Conservation (phyloP, 805 yeast species). For the Myxozyma vanderwaltii region DNA sequence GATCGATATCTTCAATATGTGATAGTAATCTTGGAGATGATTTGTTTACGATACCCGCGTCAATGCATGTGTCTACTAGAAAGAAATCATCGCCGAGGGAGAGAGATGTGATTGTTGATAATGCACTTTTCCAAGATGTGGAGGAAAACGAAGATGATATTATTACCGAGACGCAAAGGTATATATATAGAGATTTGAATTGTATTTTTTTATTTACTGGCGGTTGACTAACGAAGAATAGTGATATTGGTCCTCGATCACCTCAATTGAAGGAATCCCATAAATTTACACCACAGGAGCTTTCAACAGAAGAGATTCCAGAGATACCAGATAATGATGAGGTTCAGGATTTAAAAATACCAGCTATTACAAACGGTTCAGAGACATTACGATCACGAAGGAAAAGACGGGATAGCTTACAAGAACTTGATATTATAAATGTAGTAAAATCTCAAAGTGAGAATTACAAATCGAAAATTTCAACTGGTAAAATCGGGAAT, state of each 20-base stretch:
- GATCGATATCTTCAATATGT: background rate
- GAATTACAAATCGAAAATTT: slow-evolving; percentile 2
- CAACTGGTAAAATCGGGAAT: background rate
- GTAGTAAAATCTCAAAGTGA: slow-evolving; percentile 21
- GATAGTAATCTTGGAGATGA: background rate
- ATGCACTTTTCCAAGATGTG: background rate
- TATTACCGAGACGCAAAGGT: background rate
- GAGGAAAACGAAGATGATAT: background rate
- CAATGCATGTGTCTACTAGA: slow-evolving; percentile 15
- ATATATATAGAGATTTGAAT: too few relatives aligned
- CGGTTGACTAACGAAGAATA: too few relatives aligned
- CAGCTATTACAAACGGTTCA: background rate
- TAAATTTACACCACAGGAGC: slow-evolving; percentile 12
- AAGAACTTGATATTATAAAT: slow-evolving; percentile 29
- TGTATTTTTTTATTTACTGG: too few relatives aligned
- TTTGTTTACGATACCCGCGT: background rate
- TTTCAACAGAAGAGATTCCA: slow-evolving; percentile 18
- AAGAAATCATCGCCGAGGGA: slow-evolving; percentile 19
- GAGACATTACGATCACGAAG: slow-evolving; percentile 18
- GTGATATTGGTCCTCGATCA: background rate
- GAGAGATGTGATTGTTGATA: background rate
- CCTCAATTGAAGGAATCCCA: slow-evolving; percentile 10
- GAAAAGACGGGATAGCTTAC: slow-evolving; percentile 29
- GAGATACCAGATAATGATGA: slow-evolving; percentile 14
- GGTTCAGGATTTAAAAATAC: background rate